Evolutionary conservation across 1,284 basidiomycete genomes (phyloP).

Genomic region (Heterobasidion irregulare): DNA sequence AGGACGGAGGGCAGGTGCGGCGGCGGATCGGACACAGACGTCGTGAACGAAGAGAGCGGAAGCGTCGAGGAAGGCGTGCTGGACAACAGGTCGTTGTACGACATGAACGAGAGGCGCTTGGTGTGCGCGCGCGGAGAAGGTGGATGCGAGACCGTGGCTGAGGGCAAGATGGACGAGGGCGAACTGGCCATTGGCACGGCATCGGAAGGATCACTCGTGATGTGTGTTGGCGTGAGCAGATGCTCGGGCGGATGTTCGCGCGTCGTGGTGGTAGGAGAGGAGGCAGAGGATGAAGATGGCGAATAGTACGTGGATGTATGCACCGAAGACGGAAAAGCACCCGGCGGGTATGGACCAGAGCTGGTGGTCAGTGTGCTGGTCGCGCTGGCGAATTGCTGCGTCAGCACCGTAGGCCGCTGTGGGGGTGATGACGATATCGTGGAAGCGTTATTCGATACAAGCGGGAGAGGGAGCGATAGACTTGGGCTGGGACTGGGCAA

Average conservation of each 20-base stretch:
- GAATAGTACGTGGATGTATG: conserved; percentile 44
- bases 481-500: not conserved
- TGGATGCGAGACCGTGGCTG: conserved; percentile 18
- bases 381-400: conserved; percentile 6
- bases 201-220: not conserved
- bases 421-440: conserved; percentile 12
- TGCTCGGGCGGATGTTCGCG: conserved; percentile 12
- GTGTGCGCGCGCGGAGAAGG: conserved; percentile 46
- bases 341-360: conserved; percentile 5
- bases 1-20: conserved; percentile 58
- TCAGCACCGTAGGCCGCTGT: conserved; percentile 17
- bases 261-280: conserved; percentile 32
- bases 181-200: conserved; percentile 12
- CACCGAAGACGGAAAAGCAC: conserved; percentile 22
- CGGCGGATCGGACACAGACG: conserved; percentile 48
- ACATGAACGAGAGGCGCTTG: conserved; percentile 78
- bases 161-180: conserved; percentile 6
- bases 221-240: conserved; percentile 13
- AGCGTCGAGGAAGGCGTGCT: conserved; percentile 67
- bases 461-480: not conserved
- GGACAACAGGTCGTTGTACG: conserved; percentile 75
- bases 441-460: not conserved
- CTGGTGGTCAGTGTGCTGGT: conserved; percentile 8
- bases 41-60: conserved; percentile 66
- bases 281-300: conserved; percentile 23